These are phyloP conservation scores for Linderniella brevidens DNA, from an alignment of 257 asterid species.

Conservation along the genomic window DNA sequence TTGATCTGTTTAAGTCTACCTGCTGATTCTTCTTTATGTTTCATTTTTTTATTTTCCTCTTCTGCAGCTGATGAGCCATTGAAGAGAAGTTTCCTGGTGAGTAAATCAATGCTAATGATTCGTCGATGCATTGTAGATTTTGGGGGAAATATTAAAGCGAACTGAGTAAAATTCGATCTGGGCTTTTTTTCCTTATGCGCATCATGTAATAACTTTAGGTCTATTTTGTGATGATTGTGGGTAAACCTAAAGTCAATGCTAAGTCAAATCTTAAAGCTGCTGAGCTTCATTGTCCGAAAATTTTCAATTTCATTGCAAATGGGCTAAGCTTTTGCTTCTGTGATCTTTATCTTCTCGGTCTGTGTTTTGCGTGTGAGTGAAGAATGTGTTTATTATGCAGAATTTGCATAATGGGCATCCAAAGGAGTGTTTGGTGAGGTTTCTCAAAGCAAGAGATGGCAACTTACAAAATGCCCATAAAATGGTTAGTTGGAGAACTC, in stretches of 20 bases:
- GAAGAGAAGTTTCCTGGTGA: conserved; percentile 3
- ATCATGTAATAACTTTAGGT: too few species aligned
- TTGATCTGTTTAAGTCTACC: neutral
- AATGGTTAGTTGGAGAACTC: neutral
- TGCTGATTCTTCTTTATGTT: neutral
- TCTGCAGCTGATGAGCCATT: conserved; percentile 6
- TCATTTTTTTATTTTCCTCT: neutral
- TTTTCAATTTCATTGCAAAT: too few species aligned
- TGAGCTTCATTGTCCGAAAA: too few species aligned
- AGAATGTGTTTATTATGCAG: neutral
- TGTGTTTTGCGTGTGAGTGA: neutral
- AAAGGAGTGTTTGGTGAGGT: neutral
- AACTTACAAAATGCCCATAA: conserved; percentile 1
- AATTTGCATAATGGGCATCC: conserved; percentile 5
- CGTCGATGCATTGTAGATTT: neutral
- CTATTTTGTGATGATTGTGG: too few species aligned
- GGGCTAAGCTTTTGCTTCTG: neutral
- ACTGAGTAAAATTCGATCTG: neutral
- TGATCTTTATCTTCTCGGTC: neutral
- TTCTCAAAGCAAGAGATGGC: conserved; percentile 7
- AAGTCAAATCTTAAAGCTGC: too few species aligned
- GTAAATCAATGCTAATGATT: neutral
- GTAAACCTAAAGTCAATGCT: too few species aligned
- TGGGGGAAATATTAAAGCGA: neutral
- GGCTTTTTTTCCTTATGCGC: neutral